phyloP scores from a whole-genome alignment of 352 stramenopile species.

The Pythium oligandrum region DNA sequence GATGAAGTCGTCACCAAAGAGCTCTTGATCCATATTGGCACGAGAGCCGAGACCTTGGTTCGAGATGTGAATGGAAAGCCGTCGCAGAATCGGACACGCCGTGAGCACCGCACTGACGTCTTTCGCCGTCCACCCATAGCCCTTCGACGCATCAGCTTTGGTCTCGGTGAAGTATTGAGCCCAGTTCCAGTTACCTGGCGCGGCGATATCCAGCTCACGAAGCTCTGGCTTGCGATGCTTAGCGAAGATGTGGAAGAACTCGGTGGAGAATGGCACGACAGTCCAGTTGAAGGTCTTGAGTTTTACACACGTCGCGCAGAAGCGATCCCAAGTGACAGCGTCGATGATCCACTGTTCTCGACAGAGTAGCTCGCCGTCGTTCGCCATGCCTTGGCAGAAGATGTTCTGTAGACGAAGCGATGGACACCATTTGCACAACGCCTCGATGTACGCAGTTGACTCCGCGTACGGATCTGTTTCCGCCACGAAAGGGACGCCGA shows the following conservation, averaged over 20 bases:
- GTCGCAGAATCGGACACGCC: constrained; percentile 8
- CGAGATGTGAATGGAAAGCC: not conserved
- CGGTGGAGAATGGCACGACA: constrained; percentile 4
- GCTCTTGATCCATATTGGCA: constrained; percentile 6
- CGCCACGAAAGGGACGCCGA: too few relatives aligned
- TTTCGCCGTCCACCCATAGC: constrained; percentile 1
- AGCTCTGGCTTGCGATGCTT: constrained; percentile 9
- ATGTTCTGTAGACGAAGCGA: too few relatives aligned
- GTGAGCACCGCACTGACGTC: not conserved
- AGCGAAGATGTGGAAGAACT: constrained; percentile 13
- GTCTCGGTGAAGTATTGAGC: constrained; percentile 5
- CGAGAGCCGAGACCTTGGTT: not conserved
- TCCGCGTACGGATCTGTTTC: too few relatives aligned
- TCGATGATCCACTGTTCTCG: too few relatives aligned
- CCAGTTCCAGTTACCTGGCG: constrained; percentile 7
- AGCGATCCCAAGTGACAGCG: constrained; percentile 5
- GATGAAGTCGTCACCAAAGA: constrained; percentile 7
- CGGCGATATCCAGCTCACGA: constrained; percentile 5
- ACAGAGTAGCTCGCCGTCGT: too few relatives aligned
- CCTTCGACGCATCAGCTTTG: not conserved
- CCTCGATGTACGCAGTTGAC: too few relatives aligned
- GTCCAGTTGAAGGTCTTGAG: constrained; percentile 6
- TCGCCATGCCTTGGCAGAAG: too few relatives aligned
- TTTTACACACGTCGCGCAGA: constrained; percentile 3
- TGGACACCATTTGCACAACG: too few relatives aligned